Conservation (phyloP, 2,329 filamentous ascomycete genomes). For the Ophiostoma sp. region DNA sequence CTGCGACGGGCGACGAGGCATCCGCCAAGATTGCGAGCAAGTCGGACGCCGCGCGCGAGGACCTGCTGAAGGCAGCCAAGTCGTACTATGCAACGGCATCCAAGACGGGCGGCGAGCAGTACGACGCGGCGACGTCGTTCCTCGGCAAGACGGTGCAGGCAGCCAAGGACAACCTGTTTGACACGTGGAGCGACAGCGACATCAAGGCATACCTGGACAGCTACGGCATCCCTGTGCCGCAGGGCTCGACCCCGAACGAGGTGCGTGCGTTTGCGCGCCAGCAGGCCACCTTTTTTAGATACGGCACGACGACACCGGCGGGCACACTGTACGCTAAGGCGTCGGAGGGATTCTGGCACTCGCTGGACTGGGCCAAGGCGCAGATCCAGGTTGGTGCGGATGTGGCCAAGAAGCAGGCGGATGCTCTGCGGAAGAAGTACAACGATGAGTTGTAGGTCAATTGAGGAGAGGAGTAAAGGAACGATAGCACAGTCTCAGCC, state of each 20-base stretch:
- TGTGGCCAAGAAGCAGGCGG: constrained; percentile 45
- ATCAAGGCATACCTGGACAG: constrained; percentile 75
- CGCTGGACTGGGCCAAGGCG: constrained; percentile 46
- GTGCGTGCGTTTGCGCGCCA: constrained; percentile 65
- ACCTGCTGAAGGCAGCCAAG: constrained; percentile 61
- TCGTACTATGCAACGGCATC: constrained; percentile 56
- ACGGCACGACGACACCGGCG: constrained; percentile 62
- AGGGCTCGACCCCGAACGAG: constrained; percentile 63
- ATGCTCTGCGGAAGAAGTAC: constrained; percentile 33
- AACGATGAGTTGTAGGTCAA: constrained; percentile 45
- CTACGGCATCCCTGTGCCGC: constrained; percentile 63
- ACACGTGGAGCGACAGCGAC: constrained; percentile 67
- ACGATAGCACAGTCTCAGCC: neutral
- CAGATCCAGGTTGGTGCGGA: constrained; percentile 47
- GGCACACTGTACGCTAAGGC: constrained; percentile 63
- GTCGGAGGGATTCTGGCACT: constrained; percentile 38
- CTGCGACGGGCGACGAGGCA: constrained; percentile 46
- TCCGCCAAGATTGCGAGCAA: constrained; percentile 57
- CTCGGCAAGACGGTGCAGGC: constrained; percentile 59
- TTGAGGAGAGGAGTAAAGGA: neutral
- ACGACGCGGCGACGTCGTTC: constrained; percentile 66
- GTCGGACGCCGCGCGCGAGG: constrained; percentile 62
- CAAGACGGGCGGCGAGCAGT: constrained; percentile 50
- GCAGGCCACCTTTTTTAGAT: constrained; percentile 70
- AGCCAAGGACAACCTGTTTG: constrained; percentile 62